These are phyloP conservation scores for Emericellopsis atlantica DNA, from an alignment of 2,329 filamentous ascomycete genomes.

Conservation along the genomic window DNA sequence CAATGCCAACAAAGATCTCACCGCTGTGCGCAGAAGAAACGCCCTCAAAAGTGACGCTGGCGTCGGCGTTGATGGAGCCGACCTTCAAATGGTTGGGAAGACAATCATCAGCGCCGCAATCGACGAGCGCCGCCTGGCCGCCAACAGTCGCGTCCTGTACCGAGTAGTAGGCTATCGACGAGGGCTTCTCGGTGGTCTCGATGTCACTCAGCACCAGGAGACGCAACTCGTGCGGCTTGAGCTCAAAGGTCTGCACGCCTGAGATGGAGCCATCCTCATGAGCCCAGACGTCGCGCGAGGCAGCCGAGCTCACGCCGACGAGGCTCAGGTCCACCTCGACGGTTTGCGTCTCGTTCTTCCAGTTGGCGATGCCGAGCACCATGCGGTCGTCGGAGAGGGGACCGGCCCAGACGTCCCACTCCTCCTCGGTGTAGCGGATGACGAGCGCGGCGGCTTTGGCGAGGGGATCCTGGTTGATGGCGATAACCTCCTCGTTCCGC, in stretches of 20 bases:
- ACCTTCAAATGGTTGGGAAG: conserved; percentile 29
- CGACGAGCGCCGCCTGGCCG: conserved; percentile 18
- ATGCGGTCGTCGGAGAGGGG: conserved; percentile 26
- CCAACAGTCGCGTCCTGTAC: conserved; percentile 19
- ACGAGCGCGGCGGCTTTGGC: conserved; percentile 36
- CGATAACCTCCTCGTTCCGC: conserved; percentile 39
- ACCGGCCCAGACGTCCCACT: conserved; percentile 38
- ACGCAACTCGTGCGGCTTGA: conserved; percentile 24
- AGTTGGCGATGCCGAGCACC: conserved; percentile 35
- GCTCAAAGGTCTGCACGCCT: conserved; percentile 15
- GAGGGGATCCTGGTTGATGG: conserved; percentile 43
- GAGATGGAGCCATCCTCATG: conserved; percentile 18
- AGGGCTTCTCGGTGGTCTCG: conserved; percentile 7
- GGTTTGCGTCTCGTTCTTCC: conserved; percentile 28
- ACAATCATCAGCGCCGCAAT: conserved; percentile 25
- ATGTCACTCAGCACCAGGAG: conserved; percentile 24
- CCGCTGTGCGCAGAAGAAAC: conserved; percentile 16
- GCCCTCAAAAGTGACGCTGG: conserved; percentile 20
- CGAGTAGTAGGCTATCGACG: conserved; percentile 23
- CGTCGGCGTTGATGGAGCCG: conserved; percentile 18
- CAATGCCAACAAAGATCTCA: conserved; percentile 27
- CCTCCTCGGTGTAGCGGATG: conserved; percentile 30
- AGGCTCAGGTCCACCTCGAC: conserved; percentile 21
- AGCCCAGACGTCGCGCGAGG: conserved; percentile 26
- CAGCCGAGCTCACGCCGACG: conserved; percentile 24